Conservation (phyloP, 1,284 basidiomycete species). For the Fomes fomentarius region DNA sequence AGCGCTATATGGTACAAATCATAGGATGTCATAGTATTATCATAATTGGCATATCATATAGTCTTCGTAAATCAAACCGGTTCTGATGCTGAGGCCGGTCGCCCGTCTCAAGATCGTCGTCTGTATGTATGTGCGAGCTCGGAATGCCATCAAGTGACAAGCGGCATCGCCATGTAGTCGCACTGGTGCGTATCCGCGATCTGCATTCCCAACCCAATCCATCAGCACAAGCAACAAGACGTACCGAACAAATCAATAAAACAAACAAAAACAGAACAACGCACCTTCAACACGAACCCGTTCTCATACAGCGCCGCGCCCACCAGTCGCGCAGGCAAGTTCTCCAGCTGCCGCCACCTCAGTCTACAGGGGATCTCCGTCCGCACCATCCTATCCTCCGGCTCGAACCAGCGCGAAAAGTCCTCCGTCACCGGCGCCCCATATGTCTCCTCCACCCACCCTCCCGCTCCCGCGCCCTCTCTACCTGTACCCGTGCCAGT, state of each 20-base stretch:
- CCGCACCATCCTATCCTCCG: neutral
- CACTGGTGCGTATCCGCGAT: neutral
- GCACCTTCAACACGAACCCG: conserved; percentile 5
- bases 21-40: neutral
- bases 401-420: neutral
- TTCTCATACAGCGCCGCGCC: conserved; percentile 6
- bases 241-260: too few relatives aligned
- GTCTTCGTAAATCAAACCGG: too few relatives aligned
- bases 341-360: neutral
- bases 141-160: neutral
- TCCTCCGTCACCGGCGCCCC: neutral
- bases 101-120: too few relatives aligned
- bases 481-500: too few relatives aligned
- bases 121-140: too few relatives aligned
- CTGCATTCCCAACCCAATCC: too few relatives aligned
- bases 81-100: too few relatives aligned
- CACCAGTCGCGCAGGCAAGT: neutral
- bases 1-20: neutral
- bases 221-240: too few relatives aligned
- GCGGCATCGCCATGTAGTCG: neutral
- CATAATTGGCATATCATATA: too few relatives aligned
- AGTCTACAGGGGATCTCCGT: neutral
- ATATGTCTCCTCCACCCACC: too few relatives aligned
- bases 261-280: neutral
- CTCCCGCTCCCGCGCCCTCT: neutral